A percentile compares a stretch with the other conserved stretches of the same genome.
Evolutionary conservation across 139 green algal genomes (phyloP).

Genomic region (Spirogloea muscicola): DNA sequence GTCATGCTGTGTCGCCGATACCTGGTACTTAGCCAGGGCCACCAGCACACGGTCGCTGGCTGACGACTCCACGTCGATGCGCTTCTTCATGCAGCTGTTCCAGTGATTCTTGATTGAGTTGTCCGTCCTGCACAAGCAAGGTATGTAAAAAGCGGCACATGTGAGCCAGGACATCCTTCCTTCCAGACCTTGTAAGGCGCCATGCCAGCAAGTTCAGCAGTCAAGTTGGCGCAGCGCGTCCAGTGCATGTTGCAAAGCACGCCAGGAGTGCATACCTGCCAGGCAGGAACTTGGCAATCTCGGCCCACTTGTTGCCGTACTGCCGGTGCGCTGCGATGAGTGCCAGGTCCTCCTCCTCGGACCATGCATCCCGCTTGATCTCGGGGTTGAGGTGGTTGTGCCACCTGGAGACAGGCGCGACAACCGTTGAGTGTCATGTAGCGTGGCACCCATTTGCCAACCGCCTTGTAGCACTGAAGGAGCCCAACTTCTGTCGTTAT

Average conservation of each 20-base stretch:
- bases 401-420: constrained; percentile 62
- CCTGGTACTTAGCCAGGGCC: no score
- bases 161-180: not conserved
- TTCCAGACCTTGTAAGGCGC: no score
- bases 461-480: not conserved
- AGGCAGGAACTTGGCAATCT: constrained; percentile 70
- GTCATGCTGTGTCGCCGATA: no score
- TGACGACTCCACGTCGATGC: not conserved
- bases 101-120: constrained; percentile 91
- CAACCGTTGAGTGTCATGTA: not conserved
- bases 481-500: no score
- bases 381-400: constrained; percentile 68
- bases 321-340: constrained; percentile 45
- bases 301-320: constrained; percentile 72
- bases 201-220: not conserved
- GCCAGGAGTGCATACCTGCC: constrained; percentile 49
- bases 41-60: no score
- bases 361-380: constrained; percentile 52
- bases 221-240: not conserved
- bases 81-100: constrained; percentile 41
- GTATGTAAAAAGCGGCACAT: not conserved
- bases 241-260: not conserved
- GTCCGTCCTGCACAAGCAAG: constrained; percentile 59
- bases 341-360: constrained; percentile 47
- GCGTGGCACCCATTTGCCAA: no score